A percentile compares a stretch with the other conserved stretches of the same genome.
phyloP scores from a whole-genome alignment of 176 grass and related monocot species.

The Ananas comosus region DNA sequence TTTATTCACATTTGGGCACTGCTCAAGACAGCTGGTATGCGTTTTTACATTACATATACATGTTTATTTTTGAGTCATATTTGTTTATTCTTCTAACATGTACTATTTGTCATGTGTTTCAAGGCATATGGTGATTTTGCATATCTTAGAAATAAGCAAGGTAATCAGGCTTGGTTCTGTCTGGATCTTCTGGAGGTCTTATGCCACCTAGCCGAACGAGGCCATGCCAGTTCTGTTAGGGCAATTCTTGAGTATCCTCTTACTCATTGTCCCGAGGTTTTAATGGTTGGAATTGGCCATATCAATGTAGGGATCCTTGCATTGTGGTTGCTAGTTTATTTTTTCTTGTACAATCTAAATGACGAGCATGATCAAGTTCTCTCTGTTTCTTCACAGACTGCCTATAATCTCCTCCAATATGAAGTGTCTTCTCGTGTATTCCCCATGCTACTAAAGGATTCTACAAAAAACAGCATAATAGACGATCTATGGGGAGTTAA shows the following conservation, averaged over 20 bases:
- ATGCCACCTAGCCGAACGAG: conserved; percentile 76
- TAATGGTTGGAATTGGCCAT: conserved; percentile 72
- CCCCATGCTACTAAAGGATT: conserved; percentile 68
- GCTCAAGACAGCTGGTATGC: conserved; percentile 48
- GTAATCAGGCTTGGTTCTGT: conserved; percentile 78
- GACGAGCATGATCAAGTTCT: neutral
- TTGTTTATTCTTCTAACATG: neutral
- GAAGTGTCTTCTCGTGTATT: conserved; percentile 68
- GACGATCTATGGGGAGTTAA: conserved; percentile 65
- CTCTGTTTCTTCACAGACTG: conserved; percentile 51
- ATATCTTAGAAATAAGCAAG: conserved; percentile 37
- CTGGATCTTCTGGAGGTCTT: conserved; percentile 74
- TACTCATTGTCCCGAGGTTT: conserved; percentile 59
- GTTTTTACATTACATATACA: neutral
- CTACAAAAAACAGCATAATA: conserved; percentile 36
- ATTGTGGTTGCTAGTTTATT: neutral
- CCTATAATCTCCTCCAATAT: conserved; percentile 80
- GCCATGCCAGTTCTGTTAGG: conserved; percentile 52
- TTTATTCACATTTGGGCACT: conserved; percentile 74
- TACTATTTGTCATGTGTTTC: conserved; percentile 26
- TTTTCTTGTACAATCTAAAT: neutral
- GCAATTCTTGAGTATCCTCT: conserved; percentile 57
- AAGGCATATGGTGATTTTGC: conserved; percentile 61
- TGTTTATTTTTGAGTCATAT: neutral
- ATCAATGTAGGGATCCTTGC: conserved; percentile 44